Evolutionary conservation across 495 filamentous ascomycete genomes (phyloP).

Genomic region (Baudoinia panamericana): DNA sequence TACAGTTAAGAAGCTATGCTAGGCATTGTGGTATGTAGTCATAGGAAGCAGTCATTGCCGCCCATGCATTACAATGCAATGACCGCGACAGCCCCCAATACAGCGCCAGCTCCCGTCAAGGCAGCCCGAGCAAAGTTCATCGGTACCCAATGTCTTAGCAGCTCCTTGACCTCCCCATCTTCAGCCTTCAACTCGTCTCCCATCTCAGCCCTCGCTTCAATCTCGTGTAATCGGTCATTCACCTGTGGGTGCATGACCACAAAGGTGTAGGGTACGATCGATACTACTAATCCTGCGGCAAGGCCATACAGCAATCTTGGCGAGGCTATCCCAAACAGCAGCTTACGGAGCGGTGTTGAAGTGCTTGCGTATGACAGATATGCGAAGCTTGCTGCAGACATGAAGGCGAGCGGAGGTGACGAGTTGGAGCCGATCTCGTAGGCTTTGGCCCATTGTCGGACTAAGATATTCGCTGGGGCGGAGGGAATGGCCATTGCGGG

Average conservation of each 20-base stretch:
- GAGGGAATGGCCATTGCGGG: not conserved
- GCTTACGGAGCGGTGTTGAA: not conserved
- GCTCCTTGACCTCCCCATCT: constrained; percentile 4
- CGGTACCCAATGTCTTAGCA: constrained; percentile 5
- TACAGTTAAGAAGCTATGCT: no score
- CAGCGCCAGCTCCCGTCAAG: constrained; percentile 1
- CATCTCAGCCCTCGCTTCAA: constrained; percentile 4
- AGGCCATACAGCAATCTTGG: constrained; percentile 5
- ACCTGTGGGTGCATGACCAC: constrained; percentile 4
- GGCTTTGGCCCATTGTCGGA: constrained; percentile 6
- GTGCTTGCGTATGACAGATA: constrained; percentile 1
- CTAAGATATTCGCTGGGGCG: constrained; percentile 1
- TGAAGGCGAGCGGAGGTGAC: constrained; percentile 5
- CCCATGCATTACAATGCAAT: constrained; percentile 3
- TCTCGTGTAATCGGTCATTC: constrained; percentile 1
- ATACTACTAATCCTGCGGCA: constrained; percentile 2
- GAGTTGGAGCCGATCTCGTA: constrained; percentile 1
- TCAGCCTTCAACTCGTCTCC: not conserved
- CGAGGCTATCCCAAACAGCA: not conserved
- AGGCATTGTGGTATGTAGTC: no score
- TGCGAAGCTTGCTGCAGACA: constrained; percentile 1
- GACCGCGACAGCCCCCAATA: constrained; percentile 2
- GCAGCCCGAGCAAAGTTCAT: constrained; percentile 8
- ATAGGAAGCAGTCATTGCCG: no score
- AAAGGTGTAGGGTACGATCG: constrained; percentile 12